These are phyloP conservation scores for Termitomyces sp. DNA, from an alignment of 768 basidiomycete species.

Conservation along the genomic window DNA sequence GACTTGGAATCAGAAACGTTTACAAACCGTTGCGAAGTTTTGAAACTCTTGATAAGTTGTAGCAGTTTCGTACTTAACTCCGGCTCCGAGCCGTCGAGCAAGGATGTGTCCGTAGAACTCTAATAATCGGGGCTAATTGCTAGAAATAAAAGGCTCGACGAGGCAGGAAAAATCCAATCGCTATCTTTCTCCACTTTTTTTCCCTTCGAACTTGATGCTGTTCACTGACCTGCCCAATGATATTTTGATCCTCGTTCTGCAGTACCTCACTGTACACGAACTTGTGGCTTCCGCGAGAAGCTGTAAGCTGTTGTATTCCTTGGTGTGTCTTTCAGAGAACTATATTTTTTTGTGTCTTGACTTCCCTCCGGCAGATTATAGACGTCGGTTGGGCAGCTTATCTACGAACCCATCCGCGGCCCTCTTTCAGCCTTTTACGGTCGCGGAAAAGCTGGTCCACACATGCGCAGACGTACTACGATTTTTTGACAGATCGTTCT, in stretches of 20 bases:
- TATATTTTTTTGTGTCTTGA: background rate
- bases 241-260: slow-evolving; percentile 52
- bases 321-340: slow-evolving; percentile 37
- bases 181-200: background rate
- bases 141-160: background rate
- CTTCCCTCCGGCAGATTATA: slow-evolving; percentile 41
- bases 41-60: background rate
- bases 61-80: background rate
- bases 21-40: too few species aligned
- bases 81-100: background rate
- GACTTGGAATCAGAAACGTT: slow-evolving; percentile 4
- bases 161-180: background rate
- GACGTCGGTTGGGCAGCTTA: slow-evolving; percentile 59
- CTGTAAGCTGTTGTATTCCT: slow-evolving; percentile 32
- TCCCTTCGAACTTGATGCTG: slow-evolving; percentile 17
- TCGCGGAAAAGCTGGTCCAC: slow-evolving; percentile 44
- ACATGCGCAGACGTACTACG: slow-evolving; percentile 43
- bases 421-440: slow-evolving; percentile 48
- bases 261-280: slow-evolving; percentile 39
- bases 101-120: slow-evolving; percentile 1
- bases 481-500: slow-evolving; percentile 47
- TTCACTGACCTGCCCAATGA: slow-evolving; percentile 47
- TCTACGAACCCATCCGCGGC: slow-evolving; percentile 47
- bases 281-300: slow-evolving; percentile 39
- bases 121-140: background rate